Evolutionary conservation across 1,284 basidiomycete species (phyloP).

Genomic region (Melampsora larici-populina): DNA sequence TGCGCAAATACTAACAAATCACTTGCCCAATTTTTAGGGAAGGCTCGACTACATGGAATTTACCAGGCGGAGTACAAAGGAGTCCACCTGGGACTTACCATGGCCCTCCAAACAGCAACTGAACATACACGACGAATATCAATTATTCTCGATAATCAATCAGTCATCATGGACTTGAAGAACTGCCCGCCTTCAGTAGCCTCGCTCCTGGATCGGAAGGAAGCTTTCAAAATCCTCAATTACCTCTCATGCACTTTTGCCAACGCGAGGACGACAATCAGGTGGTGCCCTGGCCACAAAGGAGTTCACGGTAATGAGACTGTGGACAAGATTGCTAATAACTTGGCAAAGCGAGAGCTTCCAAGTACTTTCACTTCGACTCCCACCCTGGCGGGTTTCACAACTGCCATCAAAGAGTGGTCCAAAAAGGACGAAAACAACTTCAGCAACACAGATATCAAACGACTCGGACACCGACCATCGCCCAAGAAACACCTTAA

Average conservation of each 20-base stretch:
- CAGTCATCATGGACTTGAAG: background rate
- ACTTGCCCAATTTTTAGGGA: too few species aligned
- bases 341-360: background rate
- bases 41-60: too few species aligned
- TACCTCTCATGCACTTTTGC: background rate
- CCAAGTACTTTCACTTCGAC: too few species aligned
- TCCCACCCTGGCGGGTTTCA: too few species aligned
- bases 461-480: background rate
- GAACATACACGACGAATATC: background rate
- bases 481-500: background rate
- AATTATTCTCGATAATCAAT: too few species aligned
- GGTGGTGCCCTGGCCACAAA: background rate
- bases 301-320: background rate
- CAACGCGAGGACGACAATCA: background rate
- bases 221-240: background rate
- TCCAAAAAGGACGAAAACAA: background rate
- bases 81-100: too few species aligned
- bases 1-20: too few species aligned
- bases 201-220: background rate
- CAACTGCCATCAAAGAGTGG: background rate
- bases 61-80: background rate
- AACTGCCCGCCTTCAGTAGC: too few species aligned
- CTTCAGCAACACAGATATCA: background rate
- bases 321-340: background rate
- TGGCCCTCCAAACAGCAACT: background rate